Percentiles rank a stretch among this genome's conserved stretches.
These are phyloP conservation scores for Colletotrichum chrysophilum DNA, from an alignment of 2,329 filamentous ascomycete species.

Conservation along the genomic window DNA sequence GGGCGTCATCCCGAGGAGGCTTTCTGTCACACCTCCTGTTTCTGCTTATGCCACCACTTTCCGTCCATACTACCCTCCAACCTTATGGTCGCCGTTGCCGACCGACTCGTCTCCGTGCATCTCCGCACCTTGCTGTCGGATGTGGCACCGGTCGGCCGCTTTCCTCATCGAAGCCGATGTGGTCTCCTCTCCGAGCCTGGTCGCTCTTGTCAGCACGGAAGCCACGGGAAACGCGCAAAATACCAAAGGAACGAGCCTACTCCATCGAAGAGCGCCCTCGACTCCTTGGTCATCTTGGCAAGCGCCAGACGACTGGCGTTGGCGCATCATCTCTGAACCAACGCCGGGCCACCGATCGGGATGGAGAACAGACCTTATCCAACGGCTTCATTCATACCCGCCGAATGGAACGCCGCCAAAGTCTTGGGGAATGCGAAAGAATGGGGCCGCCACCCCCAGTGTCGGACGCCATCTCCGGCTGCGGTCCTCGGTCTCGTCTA, in stretches of 20 bases:
- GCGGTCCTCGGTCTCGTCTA: background rate
- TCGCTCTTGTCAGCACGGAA: background rate
- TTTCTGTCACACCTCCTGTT: background rate
- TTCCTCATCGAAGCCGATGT: background rate
- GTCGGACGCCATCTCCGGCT: conserved; percentile 10
- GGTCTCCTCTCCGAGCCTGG: background rate
- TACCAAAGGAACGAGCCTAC: background rate
- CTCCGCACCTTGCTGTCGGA: background rate
- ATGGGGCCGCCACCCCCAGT: conserved; percentile 5
- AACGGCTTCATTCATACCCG: background rate
- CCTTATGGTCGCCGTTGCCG: background rate
- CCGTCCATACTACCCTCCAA: background rate
- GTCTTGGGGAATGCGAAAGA: background rate
- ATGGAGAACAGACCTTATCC: background rate
- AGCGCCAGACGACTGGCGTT: background rate
- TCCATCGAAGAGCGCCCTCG: background rate
- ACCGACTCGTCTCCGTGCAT: background rate
- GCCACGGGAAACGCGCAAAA: background rate
- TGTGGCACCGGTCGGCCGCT: background rate
- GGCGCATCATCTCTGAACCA: background rate
- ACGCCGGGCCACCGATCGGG: conserved; percentile 8
- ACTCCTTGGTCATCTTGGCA: background rate
- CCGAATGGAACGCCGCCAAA: conserved; percentile 1
- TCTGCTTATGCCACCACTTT: background rate
- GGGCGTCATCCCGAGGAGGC: background rate